A percentile compares a stretch with the other conserved stretches of the same genome.
These are phyloP conservation scores for Rhodomyrtus psidioides DNA, from an alignment of 441 rosid genomes.

Conservation along the genomic window DNA sequence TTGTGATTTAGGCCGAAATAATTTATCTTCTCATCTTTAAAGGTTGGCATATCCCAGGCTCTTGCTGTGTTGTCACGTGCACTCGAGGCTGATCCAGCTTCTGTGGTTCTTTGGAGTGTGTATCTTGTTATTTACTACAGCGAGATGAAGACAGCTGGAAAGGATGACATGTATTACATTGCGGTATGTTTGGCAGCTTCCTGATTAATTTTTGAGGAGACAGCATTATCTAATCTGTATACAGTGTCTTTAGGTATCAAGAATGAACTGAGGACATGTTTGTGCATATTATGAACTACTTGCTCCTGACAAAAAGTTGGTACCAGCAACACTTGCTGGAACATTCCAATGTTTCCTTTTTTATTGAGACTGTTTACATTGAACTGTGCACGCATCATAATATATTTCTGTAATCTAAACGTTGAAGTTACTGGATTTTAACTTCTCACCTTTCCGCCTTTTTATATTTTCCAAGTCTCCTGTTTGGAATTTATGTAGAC, in stretches of 20 bases:
- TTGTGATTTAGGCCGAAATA: not conserved
- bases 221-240: not conserved
- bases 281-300: not conserved
- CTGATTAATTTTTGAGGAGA: not conserved
- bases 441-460: not conserved
- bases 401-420: not conserved
- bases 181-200: conserved; percentile 53
- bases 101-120: conserved; percentile 76
- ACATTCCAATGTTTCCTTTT: not conserved
- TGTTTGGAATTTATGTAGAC: not conserved
- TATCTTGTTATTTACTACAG: conserved; percentile 65
- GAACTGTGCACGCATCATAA: not conserved
- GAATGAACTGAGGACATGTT: not conserved
- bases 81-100: conserved; percentile 66
- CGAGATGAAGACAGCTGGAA: conserved; percentile 30
- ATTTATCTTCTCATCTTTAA: conserved; percentile 4
- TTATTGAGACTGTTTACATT: not conserved
- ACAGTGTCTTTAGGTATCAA: not conserved
- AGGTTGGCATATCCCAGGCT: conserved; percentile 48
- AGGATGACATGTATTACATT: conserved; percentile 61
- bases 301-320: not conserved
- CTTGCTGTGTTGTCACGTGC: conserved; percentile 69
- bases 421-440: not conserved
- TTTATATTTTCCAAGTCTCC: not conserved
- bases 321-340: not conserved